Evolutionary conservation across 331 rosid genomes (phyloP), one percentile per base, ranked within the genome.

Genomic region (Quercus lobata): DNA sequence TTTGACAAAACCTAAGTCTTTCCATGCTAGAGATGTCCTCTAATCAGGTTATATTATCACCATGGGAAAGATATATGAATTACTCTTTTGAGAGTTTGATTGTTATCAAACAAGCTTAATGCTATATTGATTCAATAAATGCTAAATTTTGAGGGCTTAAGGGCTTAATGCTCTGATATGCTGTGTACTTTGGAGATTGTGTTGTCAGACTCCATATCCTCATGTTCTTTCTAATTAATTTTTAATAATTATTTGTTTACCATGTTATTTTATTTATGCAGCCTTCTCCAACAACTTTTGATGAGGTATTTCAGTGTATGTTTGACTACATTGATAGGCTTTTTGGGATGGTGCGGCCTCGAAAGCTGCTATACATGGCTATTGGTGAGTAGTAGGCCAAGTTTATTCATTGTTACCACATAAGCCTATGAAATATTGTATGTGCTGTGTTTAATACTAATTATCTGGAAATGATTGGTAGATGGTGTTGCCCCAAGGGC

Each of bases 401-500:
- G 11, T 62, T 10, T 61, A 34, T 80, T 71, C 57, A 17, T 62
- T 61, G 0, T 41, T 8, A 2, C 75, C 55, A 34, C 72, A 63
- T 11, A 15, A 54, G 58, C 52, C 12, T 5, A 24, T 12, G 34
- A 68, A 60, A 56, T 1, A 56, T 74, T 63, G n/a, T 72, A 69
- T 30, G 30, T 72, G 58, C 49, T 58, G 70, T 69, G 49, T 66
- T 22, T 57, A 61, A 74, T 79, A 41, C 85, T 84, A 41, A 60
- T 77, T 77, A 57, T 41, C 58, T n/a, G 77, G 74, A 49, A 73
- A 75, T 41, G 56, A 74, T 61, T 77, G 76, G 70, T 84, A 96
- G 99, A 96, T 83, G 99, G 99, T 80, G 99, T 96, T 87, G 99
- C 99, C 65, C 99, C 99, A 2, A 89, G 99, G 91, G 99, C 99